Conservation (phyloP, 495 filamentous ascomycete genomes). For the Aspergillus hancockii region DNA sequence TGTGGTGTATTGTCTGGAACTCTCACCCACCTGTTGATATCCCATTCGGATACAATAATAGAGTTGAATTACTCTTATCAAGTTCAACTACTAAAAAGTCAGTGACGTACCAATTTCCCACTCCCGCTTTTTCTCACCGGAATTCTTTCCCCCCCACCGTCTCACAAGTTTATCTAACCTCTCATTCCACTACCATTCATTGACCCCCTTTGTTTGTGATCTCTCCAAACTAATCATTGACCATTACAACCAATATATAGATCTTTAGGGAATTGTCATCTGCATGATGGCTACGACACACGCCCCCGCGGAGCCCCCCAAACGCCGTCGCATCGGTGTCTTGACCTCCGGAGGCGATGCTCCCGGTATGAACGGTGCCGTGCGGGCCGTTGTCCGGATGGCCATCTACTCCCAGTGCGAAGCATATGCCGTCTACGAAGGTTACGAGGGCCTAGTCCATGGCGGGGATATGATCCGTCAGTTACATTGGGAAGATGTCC, state of each 20-base stretch:
- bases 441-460: conserved; percentile 92
- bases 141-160: conserved; percentile 31
- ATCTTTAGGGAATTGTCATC: conserved; percentile 7
- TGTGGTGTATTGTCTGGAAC: neutral
- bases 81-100: conserved; percentile 10
- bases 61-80: neutral
- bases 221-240: conserved; percentile 10
- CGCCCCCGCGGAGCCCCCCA: conserved; percentile 39
- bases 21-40: too few species aligned
- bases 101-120: conserved; percentile 40
- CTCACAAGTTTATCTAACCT: conserved; percentile 18
- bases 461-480: conserved; percentile 85
- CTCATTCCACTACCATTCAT: neutral
- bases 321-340: conserved; percentile 83
- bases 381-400: conserved; percentile 92
- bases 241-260: conserved; percentile 7
- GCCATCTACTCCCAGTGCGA: conserved; percentile 84
- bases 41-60: neutral
- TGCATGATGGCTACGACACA: conserved; percentile 37
- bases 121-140: conserved; percentile 51
- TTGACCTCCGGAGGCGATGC: conserved; percentile 98
- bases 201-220: conserved; percentile 14
- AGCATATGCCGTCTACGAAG: conserved; percentile 88
- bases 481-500: conserved; percentile 91
- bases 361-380: conserved; percentile 95